Evolutionary conservation across 306 rosid species (phyloP).

Genomic region (Hippophae tibetana): DNA sequence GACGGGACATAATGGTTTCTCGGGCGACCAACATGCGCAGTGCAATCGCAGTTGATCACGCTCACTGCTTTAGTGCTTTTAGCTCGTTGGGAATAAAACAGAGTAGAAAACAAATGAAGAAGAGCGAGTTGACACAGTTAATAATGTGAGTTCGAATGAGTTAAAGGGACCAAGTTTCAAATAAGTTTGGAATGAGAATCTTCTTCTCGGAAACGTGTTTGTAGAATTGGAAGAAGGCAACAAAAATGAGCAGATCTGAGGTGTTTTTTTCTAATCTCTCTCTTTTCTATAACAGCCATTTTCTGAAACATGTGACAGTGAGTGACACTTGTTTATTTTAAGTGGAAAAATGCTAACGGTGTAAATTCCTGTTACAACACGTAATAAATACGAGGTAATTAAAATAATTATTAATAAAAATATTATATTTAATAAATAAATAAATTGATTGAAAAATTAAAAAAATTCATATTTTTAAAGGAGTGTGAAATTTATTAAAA

Average conservation of each 20-base stretch:
- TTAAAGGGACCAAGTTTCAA: not conserved
- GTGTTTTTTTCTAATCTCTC: not conserved
- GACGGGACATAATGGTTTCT: conserved; percentile 13
- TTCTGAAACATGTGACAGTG: conserved; percentile 1
- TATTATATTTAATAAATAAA: no score
- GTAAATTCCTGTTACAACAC: not conserved
- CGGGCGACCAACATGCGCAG: conserved; percentile 20
- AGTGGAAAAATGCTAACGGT: not conserved
- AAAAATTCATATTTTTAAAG: no score
- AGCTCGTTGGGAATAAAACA: conserved; percentile 8
- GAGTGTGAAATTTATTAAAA: no score
- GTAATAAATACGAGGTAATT: conserved; percentile 17
- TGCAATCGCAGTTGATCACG: conserved; percentile 4
- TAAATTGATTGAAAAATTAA: no score
- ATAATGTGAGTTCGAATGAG: not conserved
- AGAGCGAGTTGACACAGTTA: conserved; percentile 6
- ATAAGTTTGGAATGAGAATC: conserved; percentile 6
- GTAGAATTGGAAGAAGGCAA: conserved; percentile 7
- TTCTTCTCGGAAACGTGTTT: conserved; percentile 13
- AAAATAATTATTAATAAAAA: not conserved
- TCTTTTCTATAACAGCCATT: conserved; percentile 9
- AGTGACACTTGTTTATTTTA: conserved; percentile 24
- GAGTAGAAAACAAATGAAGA: conserved; percentile 8
- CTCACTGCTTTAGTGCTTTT: conserved; percentile 1
- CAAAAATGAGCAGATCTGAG: conserved; percentile 28